Evolutionary conservation across 192 early-diverging fungal species (phyloP).

Genomic region (Backusella tarrabulga): DNA sequence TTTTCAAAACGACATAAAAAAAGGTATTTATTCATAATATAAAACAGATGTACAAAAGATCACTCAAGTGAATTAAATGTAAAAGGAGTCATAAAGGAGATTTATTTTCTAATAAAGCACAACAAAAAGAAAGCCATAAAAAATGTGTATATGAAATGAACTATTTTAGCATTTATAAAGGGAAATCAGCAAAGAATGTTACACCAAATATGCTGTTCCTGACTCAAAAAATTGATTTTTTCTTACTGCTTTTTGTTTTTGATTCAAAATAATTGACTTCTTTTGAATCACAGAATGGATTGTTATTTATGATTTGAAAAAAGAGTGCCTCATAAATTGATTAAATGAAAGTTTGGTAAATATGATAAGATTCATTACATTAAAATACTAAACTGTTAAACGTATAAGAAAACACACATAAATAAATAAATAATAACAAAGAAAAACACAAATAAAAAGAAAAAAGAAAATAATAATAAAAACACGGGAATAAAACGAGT

Average conservation of each 20-base stretch:
- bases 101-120: not conserved
- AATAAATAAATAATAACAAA: not conserved
- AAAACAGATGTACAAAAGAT: not conserved
- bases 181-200: not conserved
- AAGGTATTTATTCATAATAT: not conserved
- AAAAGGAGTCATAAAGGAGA: not conserved
- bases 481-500: constrained; percentile 8
- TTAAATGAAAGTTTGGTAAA: not conserved
- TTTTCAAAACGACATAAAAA: not conserved
- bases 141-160: not conserved
- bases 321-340: not conserved
- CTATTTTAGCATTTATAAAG: not conserved
- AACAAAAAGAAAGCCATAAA: not conserved
- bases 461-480: constrained; percentile 1
- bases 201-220: constrained; percentile 7
- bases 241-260: not conserved
- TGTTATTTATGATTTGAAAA: not conserved
- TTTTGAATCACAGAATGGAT: not conserved
- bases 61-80: not conserved
- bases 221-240: not conserved
- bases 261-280: not conserved
- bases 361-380: not conserved
- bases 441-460: not conserved
- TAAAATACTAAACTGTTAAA: not conserved
- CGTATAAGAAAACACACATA: not conserved